Evolutionary conservation across 495 filamentous ascomycete species (phyloP).

Genomic region (Amphirosellinia nigrospora): DNA sequence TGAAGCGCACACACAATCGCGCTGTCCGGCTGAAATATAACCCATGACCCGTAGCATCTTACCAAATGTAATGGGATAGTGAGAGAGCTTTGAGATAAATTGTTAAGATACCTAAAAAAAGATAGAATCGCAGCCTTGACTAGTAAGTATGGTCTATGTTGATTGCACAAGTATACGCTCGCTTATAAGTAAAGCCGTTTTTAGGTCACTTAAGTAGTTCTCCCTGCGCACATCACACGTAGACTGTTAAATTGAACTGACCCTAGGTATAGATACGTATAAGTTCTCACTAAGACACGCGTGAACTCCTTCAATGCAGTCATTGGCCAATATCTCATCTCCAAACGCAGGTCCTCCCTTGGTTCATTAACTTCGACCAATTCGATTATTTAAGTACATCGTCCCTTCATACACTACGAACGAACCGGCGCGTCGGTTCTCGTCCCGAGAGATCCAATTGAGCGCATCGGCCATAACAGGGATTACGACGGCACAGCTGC

Average conservation of each 20-base stretch:
- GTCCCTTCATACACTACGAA: neutral
- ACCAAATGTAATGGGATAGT: neutral
- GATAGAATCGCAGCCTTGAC: neutral
- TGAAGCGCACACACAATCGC: neutral
- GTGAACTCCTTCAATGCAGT: neutral
- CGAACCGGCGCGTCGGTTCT: neutral
- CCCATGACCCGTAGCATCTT: neutral
- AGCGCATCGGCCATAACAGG: neutral
- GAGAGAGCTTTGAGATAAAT: neutral
- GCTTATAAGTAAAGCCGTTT: neutral
- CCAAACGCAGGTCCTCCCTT: neutral
- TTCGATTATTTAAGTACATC: neutral
- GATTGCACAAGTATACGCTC: neutral
- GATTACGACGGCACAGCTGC: neutral
- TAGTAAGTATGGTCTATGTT: neutral
- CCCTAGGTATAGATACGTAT: neutral
- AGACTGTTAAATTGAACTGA: neutral
- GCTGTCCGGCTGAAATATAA: neutral
- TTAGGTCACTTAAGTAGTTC: neutral
- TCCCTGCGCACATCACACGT: neutral
- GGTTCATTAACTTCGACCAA: neutral
- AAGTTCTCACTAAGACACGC: neutral
- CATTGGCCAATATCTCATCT: neutral
- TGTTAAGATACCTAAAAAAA: neutral
- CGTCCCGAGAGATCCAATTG: neutral